Evolutionary conservation across 1,139 yeast species (phyloP), one percentile per base, ranked within the genome.

Genomic region (Tardiomyces blankii): DNA sequence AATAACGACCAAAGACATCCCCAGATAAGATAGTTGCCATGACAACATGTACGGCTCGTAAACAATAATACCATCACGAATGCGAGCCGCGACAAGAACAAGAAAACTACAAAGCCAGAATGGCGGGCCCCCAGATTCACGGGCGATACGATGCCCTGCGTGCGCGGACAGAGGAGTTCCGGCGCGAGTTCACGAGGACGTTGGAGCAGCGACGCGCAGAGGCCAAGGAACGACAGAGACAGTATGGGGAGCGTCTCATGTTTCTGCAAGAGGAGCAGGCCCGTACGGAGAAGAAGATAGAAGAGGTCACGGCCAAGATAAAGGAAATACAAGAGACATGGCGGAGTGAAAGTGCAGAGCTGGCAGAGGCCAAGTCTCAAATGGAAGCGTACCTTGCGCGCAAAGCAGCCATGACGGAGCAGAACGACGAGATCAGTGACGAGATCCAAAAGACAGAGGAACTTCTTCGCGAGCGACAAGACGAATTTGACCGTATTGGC

Each of bases 241-340:
- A 30, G 5, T 30, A 30, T 30, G 11, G 9, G 16, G 35, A 30
- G 35, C 35, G 35, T 3, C 35, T 30, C 16, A 5, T 30, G 5
- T 14, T 13, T 13, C 16, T 30, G 5, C 35, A 11, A 3, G 35
- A 30, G 35, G 35, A 30, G 16, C 16, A 12, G 16, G 5, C 35
- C 16, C n/a, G 16, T 5, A 14, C 35, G 4, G 16, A 54, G 44
- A 41, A 45, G 18, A 44, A 61, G 42, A 35, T 49, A 4, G 46
- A 48, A 9, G 57, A 61, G 42, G 54, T 62, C 13, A 60, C 58
- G 18, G 48, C 53, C 16, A 44, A 53, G 38, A 45, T 49, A 33
- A 49, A 50, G 13, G 49, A 49, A 27, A 58, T 57, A 30, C 46
- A 43, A 14, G 63, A 58, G 33, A 45, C 53, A 23, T 57, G 21